phyloP scores from a whole-genome alignment of 345 rosid species.

The Salix arbutifolia region DNA sequence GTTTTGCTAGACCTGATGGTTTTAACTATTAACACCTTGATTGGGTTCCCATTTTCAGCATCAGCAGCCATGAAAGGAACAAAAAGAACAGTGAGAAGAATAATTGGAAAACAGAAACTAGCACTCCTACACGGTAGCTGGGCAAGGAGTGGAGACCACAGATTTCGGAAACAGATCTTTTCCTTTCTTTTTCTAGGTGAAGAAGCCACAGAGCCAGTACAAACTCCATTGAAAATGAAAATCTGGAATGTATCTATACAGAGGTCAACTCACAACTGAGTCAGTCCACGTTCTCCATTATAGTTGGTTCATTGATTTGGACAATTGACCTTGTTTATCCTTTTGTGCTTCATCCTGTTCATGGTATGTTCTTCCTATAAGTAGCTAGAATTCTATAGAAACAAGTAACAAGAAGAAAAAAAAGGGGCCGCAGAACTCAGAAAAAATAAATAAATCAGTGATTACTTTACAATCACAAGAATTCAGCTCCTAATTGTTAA shows the following conservation, averaged over 20 bases:
- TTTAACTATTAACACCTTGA: too few species aligned
- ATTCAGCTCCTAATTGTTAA: slow-evolving; percentile 3
- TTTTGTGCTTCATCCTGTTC: not conserved
- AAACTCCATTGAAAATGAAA: not conserved
- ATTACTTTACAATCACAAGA: slow-evolving; percentile 20
- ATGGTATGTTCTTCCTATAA: not conserved
- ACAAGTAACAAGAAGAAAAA: not conserved
- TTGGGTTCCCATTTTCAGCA: not conserved
- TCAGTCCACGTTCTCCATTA: not conserved
- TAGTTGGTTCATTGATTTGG: not conserved
- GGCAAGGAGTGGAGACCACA: not conserved
- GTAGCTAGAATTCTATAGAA: not conserved
- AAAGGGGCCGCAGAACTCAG: not conserved
- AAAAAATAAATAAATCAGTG: not conserved
- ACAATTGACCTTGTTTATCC: not conserved
- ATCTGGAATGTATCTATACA: not conserved
- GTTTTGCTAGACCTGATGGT: too few species aligned
- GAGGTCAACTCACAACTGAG: not conserved
- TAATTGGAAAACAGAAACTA: not conserved
- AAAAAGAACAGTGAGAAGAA: not conserved
- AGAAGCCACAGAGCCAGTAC: not conserved
- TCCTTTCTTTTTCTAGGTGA: not conserved
- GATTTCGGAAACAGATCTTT: not conserved
- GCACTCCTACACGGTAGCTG: not conserved
- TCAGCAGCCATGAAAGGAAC: not conserved